phyloP scores from a whole-genome alignment of 1,284 basidiomycete genomes.

The Austropuccinia psidii region DNA sequence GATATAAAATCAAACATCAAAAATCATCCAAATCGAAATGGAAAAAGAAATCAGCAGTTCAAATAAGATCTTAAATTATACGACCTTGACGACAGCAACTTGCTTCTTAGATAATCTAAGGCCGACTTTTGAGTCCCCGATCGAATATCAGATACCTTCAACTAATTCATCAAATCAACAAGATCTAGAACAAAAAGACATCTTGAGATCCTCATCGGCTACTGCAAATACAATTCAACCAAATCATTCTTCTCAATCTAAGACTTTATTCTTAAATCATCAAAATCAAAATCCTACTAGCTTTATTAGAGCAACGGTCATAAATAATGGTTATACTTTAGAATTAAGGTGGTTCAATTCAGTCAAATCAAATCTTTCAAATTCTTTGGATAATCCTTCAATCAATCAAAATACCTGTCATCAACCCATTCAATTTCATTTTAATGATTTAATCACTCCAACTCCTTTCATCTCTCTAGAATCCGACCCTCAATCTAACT shows the following conservation, averaged over 20 bases:
- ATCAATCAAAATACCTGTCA: slow-evolving; percentile 4
- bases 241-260: slow-evolving; percentile 30
- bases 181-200: not conserved
- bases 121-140: not conserved
- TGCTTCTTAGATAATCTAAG: slow-evolving; percentile 9
- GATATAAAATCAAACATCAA: too few relatives aligned
- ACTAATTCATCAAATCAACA: not conserved
- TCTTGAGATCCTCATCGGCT: not conserved
- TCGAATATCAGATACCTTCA: slow-evolving; percentile 21
- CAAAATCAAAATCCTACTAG: too few relatives aligned
- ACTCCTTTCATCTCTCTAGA: slow-evolving; percentile 21
- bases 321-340: slow-evolving; percentile 23
- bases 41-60: too few relatives aligned
- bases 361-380: not conserved
- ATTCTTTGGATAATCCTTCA: not conserved
- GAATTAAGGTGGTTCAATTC: slow-evolving; percentile 25
- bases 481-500: not conserved
- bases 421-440: slow-evolving; percentile 29
- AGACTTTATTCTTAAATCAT: slow-evolving; percentile 23
- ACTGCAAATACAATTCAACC: slow-evolving; percentile 1
- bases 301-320: slow-evolving; percentile 18
- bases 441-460: slow-evolving; percentile 21
- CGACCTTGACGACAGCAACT: slow-evolving; percentile 3
- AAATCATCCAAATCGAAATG: too few relatives aligned
- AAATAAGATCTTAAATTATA: too few relatives aligned